Evolutionary conservation across 257 asterid species (phyloP).

Genomic region (Solanum sejunctum): DNA sequence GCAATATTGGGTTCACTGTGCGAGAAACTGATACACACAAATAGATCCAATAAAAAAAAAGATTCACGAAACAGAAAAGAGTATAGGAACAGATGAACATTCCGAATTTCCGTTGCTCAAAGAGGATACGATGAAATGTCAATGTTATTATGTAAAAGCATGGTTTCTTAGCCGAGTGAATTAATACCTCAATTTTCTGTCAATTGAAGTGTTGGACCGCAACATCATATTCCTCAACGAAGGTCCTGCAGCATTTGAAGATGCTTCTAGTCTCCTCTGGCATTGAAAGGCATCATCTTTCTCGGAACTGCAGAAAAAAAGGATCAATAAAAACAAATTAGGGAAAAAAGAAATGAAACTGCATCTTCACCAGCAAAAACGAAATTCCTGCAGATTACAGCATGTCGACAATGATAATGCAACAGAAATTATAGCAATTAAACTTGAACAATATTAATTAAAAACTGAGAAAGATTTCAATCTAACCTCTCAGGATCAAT

Average conservation of each 20-base stretch:
- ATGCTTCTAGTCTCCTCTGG: slow-evolving; percentile 66
- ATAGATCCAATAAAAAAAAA: slow-evolving; percentile 9
- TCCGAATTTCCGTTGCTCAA: not conserved
- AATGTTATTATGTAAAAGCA: not conserved
- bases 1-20: slow-evolving; percentile 94
- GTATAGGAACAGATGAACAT: not conserved
- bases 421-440: not conserved
- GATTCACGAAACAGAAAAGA: not conserved
- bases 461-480: not conserved
- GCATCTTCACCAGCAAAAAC: not conserved
- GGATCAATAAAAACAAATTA: not conserved
- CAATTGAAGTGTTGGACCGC: slow-evolving; percentile 64
- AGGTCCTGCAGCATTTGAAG: slow-evolving; percentile 70
- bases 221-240: slow-evolving; percentile 78
- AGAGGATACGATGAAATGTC: not conserved
- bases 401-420: not conserved
- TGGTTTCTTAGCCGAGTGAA: not conserved
- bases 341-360: not conserved
- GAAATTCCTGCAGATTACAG: not conserved
- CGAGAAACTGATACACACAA: slow-evolving; percentile 49
- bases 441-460: not conserved
- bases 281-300: slow-evolving; percentile 66
- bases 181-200: slow-evolving; percentile 64
- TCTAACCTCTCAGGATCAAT: slow-evolving; percentile 70
- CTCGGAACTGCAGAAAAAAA: slow-evolving; percentile 46